Base-by-base conservation (phyloP, 208 protist genomes). In the Leishmania major region DNA sequence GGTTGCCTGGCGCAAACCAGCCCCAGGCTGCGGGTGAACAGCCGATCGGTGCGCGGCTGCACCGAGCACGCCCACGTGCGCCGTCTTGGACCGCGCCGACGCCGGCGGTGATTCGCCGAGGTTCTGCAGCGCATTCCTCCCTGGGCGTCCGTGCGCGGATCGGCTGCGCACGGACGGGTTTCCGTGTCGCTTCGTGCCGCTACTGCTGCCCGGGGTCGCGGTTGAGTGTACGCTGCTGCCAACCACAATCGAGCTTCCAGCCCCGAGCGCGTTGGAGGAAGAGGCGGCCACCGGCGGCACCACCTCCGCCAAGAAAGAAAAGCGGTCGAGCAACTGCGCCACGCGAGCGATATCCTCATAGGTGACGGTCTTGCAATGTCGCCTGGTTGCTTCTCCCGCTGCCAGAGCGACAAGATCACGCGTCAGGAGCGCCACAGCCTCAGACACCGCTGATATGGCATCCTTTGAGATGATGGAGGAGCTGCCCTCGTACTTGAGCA, bases 321-420 rank as follows among this genome's bases (percentile, higher is more conserved):
- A 97, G 25, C 92, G 91, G 69, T 97, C 94, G 77, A 89, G 87
- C 76, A 94, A 71, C 62, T 90, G 87, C 47, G 87, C 90, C 47
- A 90, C 87, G 51, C 85, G 86, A 0, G 91, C 87, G 1, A 97
- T 62, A 77, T 97, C 94, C 49, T 92, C 91, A 84, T 94, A 95
- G 19, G 79, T 91, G 1, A 97, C 70, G 17, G 90, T 95, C 75
- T 88, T 91, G 73, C 91, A 91, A 47, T 85, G 57, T 25, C 84
- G 73, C 17, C 91, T 92, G 28, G 73, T 78, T 22, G 94, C 89
- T 79, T 94, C 87, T 25, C 77, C 86, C 3, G 91, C 91, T 3
- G 91, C 91, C 35, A 82, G 81, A 5, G 76, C 53, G 10, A 89
- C 85, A 49, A 97, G 81, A 76, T 97, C 94, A 11, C 84, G 82